A percentile compares a stretch with the other conserved stretches of the same genome.
phyloP scores from a whole-genome alignment of 2,329 filamentous ascomycete species.

The Tricladium varicosporioides region DNA sequence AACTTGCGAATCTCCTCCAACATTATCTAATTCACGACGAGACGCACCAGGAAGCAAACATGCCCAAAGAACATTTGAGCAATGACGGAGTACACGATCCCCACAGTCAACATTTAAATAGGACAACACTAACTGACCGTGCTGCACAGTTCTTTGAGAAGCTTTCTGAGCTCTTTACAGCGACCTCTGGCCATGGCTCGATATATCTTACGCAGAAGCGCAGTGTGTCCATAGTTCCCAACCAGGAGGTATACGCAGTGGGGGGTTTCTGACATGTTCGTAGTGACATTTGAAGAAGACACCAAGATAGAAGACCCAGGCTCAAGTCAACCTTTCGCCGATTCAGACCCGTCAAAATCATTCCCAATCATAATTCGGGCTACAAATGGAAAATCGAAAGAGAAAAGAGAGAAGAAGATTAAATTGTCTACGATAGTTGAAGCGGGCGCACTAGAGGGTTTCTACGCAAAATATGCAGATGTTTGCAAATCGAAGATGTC shows the following conservation, averaged over 20 bases:
- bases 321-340: slow-evolving; percentile 54
- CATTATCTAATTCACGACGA: slow-evolving; percentile 10
- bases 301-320: slow-evolving; percentile 38
- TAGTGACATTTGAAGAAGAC: slow-evolving; percentile 30
- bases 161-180: slow-evolving; percentile 58
- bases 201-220: slow-evolving; percentile 77
- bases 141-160: slow-evolving; percentile 63
- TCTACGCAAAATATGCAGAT: slow-evolving; percentile 85
- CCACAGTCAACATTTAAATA: background rate
- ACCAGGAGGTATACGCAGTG: background rate
- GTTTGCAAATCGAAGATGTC: slow-evolving; percentile 87
- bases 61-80: slow-evolving; percentile 51
- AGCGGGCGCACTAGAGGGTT: slow-evolving; percentile 71
- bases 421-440: slow-evolving; percentile 84
- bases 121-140: slow-evolving; percentile 19
- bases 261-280: slow-evolving; percentile 9
- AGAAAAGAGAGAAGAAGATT: slow-evolving; percentile 50
- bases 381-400: slow-evolving; percentile 69
- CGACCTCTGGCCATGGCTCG: slow-evolving; percentile 67
- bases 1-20: slow-evolving; percentile 3
- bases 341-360: slow-evolving; percentile 56
- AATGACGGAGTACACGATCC: slow-evolving; percentile 55
- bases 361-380: slow-evolving; percentile 79
- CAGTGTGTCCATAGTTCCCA: slow-evolving; percentile 44
- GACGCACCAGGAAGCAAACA: slow-evolving; percentile 25